Percentiles rank a stretch among this genome's conserved stretches.
phyloP scores from a whole-genome alignment of 164 flowering plant species.

The Sextonia rubra region DNA sequence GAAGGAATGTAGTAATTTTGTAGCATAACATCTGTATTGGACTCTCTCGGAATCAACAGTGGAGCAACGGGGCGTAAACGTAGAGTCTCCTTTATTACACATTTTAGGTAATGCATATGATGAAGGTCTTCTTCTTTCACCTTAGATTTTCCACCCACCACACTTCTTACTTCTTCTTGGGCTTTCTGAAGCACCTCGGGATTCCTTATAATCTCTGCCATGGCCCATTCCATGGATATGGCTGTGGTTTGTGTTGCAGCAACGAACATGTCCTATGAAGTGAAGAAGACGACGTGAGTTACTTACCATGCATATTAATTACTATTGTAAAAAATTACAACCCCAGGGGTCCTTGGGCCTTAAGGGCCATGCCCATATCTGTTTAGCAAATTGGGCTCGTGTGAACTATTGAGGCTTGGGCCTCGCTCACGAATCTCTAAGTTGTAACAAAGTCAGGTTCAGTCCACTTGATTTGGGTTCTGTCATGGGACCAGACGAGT shows the following conservation, averaged over 20 bases:
- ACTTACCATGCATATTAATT: no score
- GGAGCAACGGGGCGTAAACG: constrained; percentile 4
- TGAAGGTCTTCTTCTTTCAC: constrained; percentile 2
- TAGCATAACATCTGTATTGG: not conserved
- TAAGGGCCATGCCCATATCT: no score
- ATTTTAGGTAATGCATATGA: not conserved
- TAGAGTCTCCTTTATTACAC: not conserved
- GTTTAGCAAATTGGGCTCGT: no score
- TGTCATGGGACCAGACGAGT: no score
- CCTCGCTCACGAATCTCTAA: no score
- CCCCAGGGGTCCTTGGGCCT: no score
- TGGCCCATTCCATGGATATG: constrained; percentile 3
- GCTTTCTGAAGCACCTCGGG: constrained; percentile 4
- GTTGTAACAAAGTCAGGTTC: no score
- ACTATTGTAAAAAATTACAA: no score
- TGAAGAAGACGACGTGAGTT: no score
- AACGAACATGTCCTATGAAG: constrained; percentile 5
- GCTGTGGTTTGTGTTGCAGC: constrained; percentile 7
- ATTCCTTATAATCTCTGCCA: constrained; percentile 1
- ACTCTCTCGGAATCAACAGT: not conserved
- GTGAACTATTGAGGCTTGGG: no score
- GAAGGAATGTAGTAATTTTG: not conserved
- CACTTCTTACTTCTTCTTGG: constrained; percentile 4
- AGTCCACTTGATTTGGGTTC: no score
- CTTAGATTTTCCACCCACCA: not conserved